These are phyloP conservation scores for Melocanna baccifera DNA, from an alignment of 176 grass and related monocot species.

Conservation along the genomic window DNA sequence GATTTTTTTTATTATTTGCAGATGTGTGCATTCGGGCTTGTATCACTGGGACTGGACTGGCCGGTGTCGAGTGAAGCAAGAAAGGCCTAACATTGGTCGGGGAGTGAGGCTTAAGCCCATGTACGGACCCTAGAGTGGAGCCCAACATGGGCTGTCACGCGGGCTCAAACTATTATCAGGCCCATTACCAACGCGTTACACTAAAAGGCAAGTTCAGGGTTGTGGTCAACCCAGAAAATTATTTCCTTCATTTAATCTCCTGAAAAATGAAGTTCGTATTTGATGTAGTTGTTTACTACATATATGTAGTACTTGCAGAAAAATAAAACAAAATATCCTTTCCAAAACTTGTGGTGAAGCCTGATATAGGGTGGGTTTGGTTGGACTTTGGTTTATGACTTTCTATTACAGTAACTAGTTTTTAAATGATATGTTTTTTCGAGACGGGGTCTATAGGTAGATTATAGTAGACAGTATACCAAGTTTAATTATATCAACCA, in stretches of 20 bases:
- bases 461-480: no score
- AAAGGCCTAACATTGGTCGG: neutral
- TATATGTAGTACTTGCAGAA: no score
- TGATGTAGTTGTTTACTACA: neutral
- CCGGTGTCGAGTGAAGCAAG: neutral
- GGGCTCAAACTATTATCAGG: neutral
- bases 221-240: no score
- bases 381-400: no score
- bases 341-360: neutral
- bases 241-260: neutral
- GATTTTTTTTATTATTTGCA: neutral
- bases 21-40: neutral
- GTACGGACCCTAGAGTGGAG: neutral
- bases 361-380: no score
- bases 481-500: no score
- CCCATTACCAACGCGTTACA: neutral
- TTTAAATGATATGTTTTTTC: no score
- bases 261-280: neutral
- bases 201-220: no score
- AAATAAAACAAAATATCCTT: no score
- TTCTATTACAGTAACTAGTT: no score
- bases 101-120: neutral
- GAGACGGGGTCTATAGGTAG: no score
- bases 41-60: neutral
- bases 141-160: no score